Base-by-base conservation (phyloP, 345 rosid species). In the Populus euphratica region DNA sequence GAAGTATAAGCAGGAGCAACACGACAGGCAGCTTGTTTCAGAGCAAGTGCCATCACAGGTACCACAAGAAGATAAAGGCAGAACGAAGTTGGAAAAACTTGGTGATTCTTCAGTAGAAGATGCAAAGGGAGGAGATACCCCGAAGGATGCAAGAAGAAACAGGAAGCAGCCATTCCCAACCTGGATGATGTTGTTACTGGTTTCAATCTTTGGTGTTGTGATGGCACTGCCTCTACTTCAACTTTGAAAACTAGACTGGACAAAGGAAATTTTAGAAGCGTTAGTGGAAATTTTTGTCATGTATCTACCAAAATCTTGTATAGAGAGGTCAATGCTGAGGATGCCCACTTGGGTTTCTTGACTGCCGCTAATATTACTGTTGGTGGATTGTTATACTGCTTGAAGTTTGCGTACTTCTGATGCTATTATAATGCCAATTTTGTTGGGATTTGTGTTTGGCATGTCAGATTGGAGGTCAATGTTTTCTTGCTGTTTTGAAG, bases 171-270 rank as follows among this genome's bases (percentile, higher is more conserved):
- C 89, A 36, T 86, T 94, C 33, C 97, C 99, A 7, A 87, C 97
- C 18, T 92, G 99, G 98, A 79, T 92, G 87, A 82, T 91, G 90
- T 63, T 96, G 68, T 80, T 93, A 83, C 90, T 96, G 81, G 85
- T 96, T 76, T 96, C 98, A 9, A 85, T 92, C 80, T 90, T 94
- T 41, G 98, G 99, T 43, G 75, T 94, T 23, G 97, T 96, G 74
- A 96, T 96, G 99, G 94, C 99, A 2, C 84, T 96, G 84, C 99
- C 99, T 33, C 84, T 96, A 80, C 97, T 96, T 74, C 98, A 96
- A 79, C 94, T 91, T 78, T 94, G 86, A 91, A 35, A 41, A n/a
- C n/a, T 8, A 38, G 50, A 54, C 63, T 43, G 62, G 54, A 38
- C 56, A 74, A 61, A 36, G 78, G 54, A 56, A 79, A 74, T 13